Evolutionary conservation across 352 stramenopile species (phyloP).

Genomic region (Phytophthora tubulina): DNA sequence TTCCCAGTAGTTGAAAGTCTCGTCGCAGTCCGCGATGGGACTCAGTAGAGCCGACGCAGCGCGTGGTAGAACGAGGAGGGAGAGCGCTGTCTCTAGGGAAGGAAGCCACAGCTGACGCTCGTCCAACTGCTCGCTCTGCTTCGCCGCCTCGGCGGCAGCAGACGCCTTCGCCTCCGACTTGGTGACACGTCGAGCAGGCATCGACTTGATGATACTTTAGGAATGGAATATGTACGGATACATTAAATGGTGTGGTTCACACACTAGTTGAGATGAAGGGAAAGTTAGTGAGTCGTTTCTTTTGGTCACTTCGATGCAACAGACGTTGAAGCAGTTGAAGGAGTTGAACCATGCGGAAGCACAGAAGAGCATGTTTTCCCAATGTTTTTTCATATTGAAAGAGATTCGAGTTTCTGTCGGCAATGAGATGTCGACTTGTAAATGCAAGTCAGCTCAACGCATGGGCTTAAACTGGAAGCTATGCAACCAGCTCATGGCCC

Average conservation of each 20-base stretch:
- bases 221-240: no score
- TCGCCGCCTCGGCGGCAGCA: slow-evolving; percentile 2
- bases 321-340: neutral
- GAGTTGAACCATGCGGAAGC: no score
- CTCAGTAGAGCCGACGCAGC: slow-evolving; percentile 67
- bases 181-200: slow-evolving; percentile 34
- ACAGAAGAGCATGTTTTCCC: no score
- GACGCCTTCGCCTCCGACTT: slow-evolving; percentile 32
- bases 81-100: slow-evolving; percentile 67
- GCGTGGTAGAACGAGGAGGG: slow-evolving; percentile 72
- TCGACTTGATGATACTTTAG: neutral
- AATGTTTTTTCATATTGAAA: neutral
- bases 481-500: neutral
- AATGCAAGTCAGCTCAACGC: slow-evolving; percentile 26
- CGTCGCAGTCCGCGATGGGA: slow-evolving; percentile 97
- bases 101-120: slow-evolving; percentile 70
- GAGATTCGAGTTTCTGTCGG: neutral
- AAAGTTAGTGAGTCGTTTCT: neutral
- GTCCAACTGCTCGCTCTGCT: slow-evolving; percentile 28
- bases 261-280: no score
- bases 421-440: neutral
- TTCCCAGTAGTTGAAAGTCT: slow-evolving; percentile 99
- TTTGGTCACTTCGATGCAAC: no score
- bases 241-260: no score
- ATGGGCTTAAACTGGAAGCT: neutral